phyloP scores from a whole-genome alignment of 768 basidiomycete genomes.

The Amanita brunnescens region DNA sequence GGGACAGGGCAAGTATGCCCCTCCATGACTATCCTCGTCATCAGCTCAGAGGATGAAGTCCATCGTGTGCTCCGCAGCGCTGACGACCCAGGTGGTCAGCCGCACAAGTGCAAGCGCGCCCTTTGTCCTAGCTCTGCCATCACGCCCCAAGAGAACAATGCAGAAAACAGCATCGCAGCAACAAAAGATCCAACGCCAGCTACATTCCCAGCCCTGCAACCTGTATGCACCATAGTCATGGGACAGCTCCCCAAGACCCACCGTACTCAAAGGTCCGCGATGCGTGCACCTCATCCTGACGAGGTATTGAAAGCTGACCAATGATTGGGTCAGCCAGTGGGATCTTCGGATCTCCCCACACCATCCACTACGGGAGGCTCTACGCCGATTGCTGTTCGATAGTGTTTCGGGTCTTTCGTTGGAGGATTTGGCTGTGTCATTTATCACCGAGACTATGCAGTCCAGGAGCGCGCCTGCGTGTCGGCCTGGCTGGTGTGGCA shows the following conservation, averaged over 20 bases:
- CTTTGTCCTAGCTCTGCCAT: no score
- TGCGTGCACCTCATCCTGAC: not conserved
- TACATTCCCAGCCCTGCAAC: slow-evolving; percentile 40
- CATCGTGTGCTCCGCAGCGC: slow-evolving; percentile 20
- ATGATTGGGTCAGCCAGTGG: not conserved
- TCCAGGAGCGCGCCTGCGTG: not conserved
- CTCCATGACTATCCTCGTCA: slow-evolving; percentile 29
- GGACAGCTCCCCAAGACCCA: slow-evolving; percentile 44
- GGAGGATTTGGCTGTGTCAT: slow-evolving; percentile 47
- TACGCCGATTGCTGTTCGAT: not conserved
- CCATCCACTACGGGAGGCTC: not conserved
- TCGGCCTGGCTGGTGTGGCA: not conserved
- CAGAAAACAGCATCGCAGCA: slow-evolving; percentile 27
- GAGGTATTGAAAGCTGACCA: not conserved
- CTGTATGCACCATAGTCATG: slow-evolving; percentile 47
- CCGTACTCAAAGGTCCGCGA: slow-evolving; percentile 19
- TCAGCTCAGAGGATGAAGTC: slow-evolving; percentile 35
- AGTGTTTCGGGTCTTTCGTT: slow-evolving; percentile 23
- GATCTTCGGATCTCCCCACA: not conserved
- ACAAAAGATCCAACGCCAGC: not conserved
- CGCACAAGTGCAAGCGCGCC: not conserved
- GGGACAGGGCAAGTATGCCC: no score
- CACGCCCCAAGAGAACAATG: slow-evolving; percentile 24
- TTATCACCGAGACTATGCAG: slow-evolving; percentile 48
- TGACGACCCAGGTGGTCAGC: not conserved